Conservation (phyloP, 2,329 filamentous ascomycete species). For the Neophaeococcomyces aloes region DNA sequence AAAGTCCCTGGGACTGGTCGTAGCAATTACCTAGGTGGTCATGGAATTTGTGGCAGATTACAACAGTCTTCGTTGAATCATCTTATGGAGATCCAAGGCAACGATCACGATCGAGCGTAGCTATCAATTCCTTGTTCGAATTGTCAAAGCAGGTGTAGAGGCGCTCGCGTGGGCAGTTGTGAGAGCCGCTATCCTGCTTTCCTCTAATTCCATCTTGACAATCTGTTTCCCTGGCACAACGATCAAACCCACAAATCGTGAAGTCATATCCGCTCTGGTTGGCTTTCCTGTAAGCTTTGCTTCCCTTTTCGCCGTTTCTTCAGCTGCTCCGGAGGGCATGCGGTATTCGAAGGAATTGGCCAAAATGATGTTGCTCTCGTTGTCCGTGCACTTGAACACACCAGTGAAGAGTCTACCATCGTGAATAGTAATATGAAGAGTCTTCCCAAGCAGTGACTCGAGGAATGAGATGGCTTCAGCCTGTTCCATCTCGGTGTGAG, state of each 20-base stretch:
- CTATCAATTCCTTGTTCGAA: constrained; percentile 11
- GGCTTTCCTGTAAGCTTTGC: constrained; percentile 28
- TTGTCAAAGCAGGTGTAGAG: constrained; percentile 10
- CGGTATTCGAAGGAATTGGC: constrained; percentile 83
- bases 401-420: constrained; percentile 69
- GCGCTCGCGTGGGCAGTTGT: constrained; percentile 9
- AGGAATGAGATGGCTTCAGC: constrained; percentile 19
- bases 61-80: no score
- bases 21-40: no score
- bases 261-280: constrained; percentile 62
- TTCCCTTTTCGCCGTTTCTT: constrained; percentile 32
- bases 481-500: constrained; percentile 12
- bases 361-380: constrained; percentile 79
- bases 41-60: no score
- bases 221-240: constrained; percentile 83
- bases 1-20: no score
- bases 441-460: constrained; percentile 20
- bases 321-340: constrained; percentile 48
- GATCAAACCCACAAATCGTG: constrained; percentile 76
- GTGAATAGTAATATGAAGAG: constrained; percentile 18
- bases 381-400: constrained; percentile 87
- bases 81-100: background rate
- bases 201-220: constrained; percentile 77
- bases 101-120: background rate
- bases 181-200: constrained; percentile 28